Evolutionary conservation across 1,284 basidiomycete species (phyloP), one percentile per base, ranked within the genome.

Genomic region (Thelephora terrestris): DNA sequence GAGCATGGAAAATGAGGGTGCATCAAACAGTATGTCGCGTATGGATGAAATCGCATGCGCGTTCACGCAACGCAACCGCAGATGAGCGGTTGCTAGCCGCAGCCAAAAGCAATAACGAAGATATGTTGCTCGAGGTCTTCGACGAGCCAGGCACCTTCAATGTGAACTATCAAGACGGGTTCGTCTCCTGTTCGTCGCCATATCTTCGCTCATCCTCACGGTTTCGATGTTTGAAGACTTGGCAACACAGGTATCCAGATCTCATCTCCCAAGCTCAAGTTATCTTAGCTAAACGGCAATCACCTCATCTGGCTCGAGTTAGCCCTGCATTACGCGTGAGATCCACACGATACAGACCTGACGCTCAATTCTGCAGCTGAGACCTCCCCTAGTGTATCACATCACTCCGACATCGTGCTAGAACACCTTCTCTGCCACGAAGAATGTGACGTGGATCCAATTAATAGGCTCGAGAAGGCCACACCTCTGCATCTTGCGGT

Each of bases 401-500:
- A 78, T 50, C 80, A 78, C 38, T 80, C 79, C 24, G 74, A 74
- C 1, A 72, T 74, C 24, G 79, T 85, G 35, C 71, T 91, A 5
- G 85, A 91, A 54, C 73, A 83, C 52, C 78, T 91, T 51, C 73
- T 91, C 27, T 77, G 76, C 7, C 71, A 81, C 57, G 85, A 90
- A 7, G 75, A 71, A 10, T 92, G 90, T 64, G 89, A 94, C 59
- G 89, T 93, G 47, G 91, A 94, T 61, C 75, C 81, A 17, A 72
- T 80, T 57, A 93, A 93, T 63, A 72, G 76, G 18, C 64, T 87
- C 27, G 79, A 85, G 36, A 76, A 77, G 7, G 80, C 84, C 34
- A 94, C 91, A 0, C 91, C 91, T 1, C 69, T 95, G 9, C 91
- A 94, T 62, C 74, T 91, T 17, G 91, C 90, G 1, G 71, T 88